Conservation (phyloP, 108 stramenopile species). For the Nitzschia inconspicua region DNA sequence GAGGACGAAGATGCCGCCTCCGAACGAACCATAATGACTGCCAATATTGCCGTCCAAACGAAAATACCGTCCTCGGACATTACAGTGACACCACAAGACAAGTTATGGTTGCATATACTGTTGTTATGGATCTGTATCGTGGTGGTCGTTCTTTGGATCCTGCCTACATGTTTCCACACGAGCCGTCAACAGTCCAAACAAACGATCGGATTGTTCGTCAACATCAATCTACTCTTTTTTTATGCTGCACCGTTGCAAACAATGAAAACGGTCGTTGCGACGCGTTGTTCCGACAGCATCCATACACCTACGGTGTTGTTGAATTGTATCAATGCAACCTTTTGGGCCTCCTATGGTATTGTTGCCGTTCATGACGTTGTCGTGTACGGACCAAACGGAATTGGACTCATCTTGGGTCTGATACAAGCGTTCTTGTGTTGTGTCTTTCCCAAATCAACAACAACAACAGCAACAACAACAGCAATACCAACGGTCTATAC, state of each 20-base stretch:
- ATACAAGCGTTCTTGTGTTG: slow-evolving; percentile 17
- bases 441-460: slow-evolving; percentile 16
- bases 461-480: neutral
- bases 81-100: slow-evolving; percentile 16
- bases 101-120: slow-evolving; percentile 6
- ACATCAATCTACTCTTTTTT: slow-evolving; percentile 69
- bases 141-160: slow-evolving; percentile 31
- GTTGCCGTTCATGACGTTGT: slow-evolving; percentile 19
- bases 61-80: neutral
- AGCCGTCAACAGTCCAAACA: neutral
- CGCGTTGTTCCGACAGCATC: slow-evolving; percentile 27
- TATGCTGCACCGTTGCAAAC: slow-evolving; percentile 71
- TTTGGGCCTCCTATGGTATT: slow-evolving; percentile 36
- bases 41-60: too few species aligned
- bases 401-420: slow-evolving; percentile 24
- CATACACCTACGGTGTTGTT: slow-evolving; percentile 29
- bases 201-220: slow-evolving; percentile 56
- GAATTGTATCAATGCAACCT: slow-evolving; percentile 19
- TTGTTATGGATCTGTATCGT: slow-evolving; percentile 15
- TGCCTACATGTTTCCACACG: neutral
- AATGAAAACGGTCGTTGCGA: slow-evolving; percentile 48
- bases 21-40: too few species aligned
- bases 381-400: slow-evolving; percentile 29
- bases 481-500: too few species aligned
- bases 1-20: too few species aligned